Conservation (phyloP, 2,329 filamentous ascomycete genomes). For the Hypoxylon sp. region DNA sequence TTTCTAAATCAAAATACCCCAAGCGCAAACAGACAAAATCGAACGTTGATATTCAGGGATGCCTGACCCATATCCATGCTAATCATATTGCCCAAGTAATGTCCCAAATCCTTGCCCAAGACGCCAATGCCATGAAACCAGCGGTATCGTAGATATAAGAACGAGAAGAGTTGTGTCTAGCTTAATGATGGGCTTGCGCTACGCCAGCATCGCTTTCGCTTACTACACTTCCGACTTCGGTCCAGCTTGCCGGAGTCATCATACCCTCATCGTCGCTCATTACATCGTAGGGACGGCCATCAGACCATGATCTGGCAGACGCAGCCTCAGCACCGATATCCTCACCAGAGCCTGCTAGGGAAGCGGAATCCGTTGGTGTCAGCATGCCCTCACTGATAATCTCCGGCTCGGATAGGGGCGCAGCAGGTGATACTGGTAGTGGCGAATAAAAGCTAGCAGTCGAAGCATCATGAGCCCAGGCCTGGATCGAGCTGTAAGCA, state of each 20-base stretch:
- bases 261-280: constrained; percentile 72
- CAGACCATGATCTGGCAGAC: constrained; percentile 56
- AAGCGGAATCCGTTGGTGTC: constrained; percentile 71
- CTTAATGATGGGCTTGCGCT: constrained; percentile 54
- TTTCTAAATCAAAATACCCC: constrained; percentile 22
- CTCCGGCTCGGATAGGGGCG: constrained; percentile 65
- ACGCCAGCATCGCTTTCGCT: constrained; percentile 66
- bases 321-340: constrained; percentile 61
- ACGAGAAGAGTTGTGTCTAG: constrained; percentile 10
- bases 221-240: constrained; percentile 73
- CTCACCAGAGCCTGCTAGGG: constrained; percentile 65
- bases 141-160: constrained; percentile 33
- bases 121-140: constrained; percentile 40
- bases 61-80: constrained; percentile 25
- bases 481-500: constrained; percentile 72
- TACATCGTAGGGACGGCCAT: constrained; percentile 63
- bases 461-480: constrained; percentile 72
- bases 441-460: constrained; percentile 71
- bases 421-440: constrained; percentile 65
- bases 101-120: constrained; percentile 30
- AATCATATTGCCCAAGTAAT: constrained; percentile 27
- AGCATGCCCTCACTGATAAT: constrained; percentile 66
- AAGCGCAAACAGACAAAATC: constrained; percentile 19
- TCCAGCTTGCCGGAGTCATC: constrained; percentile 73
- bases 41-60: constrained; percentile 21